Percentiles rank a stretch among this genome's conserved stretches.
Conservation (phyloP, 164 flowering plant genomes). For the Umbellularia californica region DNA sequence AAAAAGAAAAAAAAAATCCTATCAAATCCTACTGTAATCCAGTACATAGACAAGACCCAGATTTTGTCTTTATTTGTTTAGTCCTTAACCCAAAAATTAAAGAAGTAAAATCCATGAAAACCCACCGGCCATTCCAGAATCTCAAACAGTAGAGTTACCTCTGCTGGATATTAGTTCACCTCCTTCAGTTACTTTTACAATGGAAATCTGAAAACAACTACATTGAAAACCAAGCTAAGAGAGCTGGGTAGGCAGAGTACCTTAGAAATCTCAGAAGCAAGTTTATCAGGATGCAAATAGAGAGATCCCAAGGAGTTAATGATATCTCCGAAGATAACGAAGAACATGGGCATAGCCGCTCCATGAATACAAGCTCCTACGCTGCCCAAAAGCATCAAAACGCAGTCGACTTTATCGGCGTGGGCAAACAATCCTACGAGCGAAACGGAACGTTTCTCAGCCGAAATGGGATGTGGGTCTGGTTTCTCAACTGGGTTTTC, state of each 20-base stretch:
- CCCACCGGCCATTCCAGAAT: too few species aligned
- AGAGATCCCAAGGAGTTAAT: conserved; percentile 58
- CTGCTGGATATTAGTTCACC: too few species aligned
- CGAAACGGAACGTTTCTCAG: conserved; percentile 21
- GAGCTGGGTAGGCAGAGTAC: conserved; percentile 20
- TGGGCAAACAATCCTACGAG: conserved; percentile 48
- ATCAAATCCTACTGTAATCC: too few species aligned
- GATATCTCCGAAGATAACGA: conserved; percentile 59
- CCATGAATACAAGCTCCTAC: conserved; percentile 68
- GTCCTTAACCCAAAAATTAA: too few species aligned
- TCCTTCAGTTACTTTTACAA: too few species aligned
- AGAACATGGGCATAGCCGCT: conserved; percentile 64
- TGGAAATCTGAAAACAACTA: too few species aligned
- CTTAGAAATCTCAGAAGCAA: conserved; percentile 51
- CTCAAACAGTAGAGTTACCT: too few species aligned
- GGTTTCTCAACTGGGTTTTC: conserved; percentile 10
- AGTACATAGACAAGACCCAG: too few species aligned
- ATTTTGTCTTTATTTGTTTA: too few species aligned
- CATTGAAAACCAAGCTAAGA: too few species aligned
- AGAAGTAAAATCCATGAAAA: too few species aligned
- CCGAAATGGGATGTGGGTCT: conserved; percentile 12
- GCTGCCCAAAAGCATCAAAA: conserved; percentile 62
- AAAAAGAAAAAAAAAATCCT: too few species aligned
- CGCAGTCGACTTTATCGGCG: conserved; percentile 50
- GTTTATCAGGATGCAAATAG: conserved; percentile 28